Conservation (phyloP, 768 basidiomycete species). For the Boletus huronensis region DNA sequence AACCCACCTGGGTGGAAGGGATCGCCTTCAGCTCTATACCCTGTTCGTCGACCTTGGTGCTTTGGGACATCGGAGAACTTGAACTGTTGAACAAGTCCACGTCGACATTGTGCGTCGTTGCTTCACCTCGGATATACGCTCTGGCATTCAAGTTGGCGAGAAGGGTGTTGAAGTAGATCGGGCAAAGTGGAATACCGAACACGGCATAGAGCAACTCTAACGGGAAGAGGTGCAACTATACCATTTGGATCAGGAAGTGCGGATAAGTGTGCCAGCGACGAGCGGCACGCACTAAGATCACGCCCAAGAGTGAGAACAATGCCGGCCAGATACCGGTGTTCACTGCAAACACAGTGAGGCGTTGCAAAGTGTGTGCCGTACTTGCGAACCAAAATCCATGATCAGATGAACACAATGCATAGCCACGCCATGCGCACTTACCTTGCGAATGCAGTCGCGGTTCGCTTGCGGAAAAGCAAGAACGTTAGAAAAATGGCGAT, state of each 20-base stretch:
- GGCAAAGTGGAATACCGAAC: conserved; percentile 2
- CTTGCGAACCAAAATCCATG: not conserved
- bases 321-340: conserved; percentile 46
- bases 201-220: not conserved
- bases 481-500: not conserved
- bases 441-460: not conserved
- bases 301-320: conserved; percentile 37
- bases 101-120: too few species aligned
- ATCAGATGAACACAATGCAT: not conserved
- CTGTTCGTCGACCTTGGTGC: not conserved
- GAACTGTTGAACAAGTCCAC: not conserved
- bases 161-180: conserved; percentile 15
- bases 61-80: too few species aligned
- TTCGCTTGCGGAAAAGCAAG: conserved; percentile 4
- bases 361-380: conserved; percentile 4
- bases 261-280: not conserved
- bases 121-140: conserved; percentile 1
- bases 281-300: conserved; percentile 5
- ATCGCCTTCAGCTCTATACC: not conserved
- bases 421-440: not conserved
- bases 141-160: conserved; percentile 17
- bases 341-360: conserved; percentile 10
- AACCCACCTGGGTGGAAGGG: not conserved
- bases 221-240: not conserved
- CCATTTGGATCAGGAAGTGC: not conserved